A percentile compares a stretch with the other conserved stretches of the same genome.
Conservation (phyloP, 495 filamentous ascomycete genomes). For the Bacidia rubella region DNA sequence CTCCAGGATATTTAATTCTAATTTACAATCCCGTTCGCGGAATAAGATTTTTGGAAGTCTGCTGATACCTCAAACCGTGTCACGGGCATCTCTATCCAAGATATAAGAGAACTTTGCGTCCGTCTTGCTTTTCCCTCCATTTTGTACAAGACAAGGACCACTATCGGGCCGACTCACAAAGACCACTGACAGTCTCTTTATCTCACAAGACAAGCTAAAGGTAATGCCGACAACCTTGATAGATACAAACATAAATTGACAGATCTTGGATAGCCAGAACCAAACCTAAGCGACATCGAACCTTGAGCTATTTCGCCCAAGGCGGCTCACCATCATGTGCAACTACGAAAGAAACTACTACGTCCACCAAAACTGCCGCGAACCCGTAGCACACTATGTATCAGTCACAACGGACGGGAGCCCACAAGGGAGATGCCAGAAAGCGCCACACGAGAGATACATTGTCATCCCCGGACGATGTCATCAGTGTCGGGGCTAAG, state of each 20-base stretch:
- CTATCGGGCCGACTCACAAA: neutral
- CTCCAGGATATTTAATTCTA: neutral
- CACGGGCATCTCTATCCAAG: neutral
- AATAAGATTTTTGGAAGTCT: neutral
- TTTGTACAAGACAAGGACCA: neutral
- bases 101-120: neutral
- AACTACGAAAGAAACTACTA: conserved; percentile 66
- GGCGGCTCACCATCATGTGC: conserved; percentile 43
- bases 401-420: conserved; percentile 50
- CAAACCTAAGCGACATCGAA: no score
- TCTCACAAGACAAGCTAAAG: neutral
- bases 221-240: neutral
- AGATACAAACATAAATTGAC: neutral
- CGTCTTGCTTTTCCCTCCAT: neutral
- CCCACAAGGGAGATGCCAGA: conserved; percentile 44
- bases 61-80: neutral
- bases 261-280: no score
- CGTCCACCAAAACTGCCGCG: conserved; percentile 56
- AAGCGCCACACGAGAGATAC: conserved; percentile 61
- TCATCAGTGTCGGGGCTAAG: conserved; percentile 34
- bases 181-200: neutral
- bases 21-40: neutral
- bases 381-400: conserved; percentile 56
- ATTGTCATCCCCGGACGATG: conserved; percentile 57
- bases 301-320: no score